These are phyloP conservation scores for Euphorbia tirucalli DNA, from an alignment of 345 rosid genomes.

Conservation along the genomic window DNA sequence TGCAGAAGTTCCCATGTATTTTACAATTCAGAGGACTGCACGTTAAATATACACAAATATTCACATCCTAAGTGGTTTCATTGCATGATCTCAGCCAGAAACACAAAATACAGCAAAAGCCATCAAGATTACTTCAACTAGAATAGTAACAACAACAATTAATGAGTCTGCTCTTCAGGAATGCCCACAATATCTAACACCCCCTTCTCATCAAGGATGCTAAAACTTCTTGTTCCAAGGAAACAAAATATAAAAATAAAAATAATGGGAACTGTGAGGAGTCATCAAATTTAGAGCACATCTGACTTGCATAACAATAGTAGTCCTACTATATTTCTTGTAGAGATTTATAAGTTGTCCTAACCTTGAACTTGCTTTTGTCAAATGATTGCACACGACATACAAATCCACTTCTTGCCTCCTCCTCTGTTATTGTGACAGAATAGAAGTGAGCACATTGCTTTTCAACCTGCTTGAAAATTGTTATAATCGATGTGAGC, in stretches of 20 bases:
- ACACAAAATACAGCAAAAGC: neutral
- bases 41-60: neutral
- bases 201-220: neutral
- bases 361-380: conserved; percentile 98
- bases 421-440: conserved; percentile 82
- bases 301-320: neutral
- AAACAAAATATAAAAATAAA: neutral
- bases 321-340: neutral
- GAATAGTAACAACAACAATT: neutral
- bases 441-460: conserved; percentile 98
- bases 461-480: conserved; percentile 80
- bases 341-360: conserved; percentile 9
- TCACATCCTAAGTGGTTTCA: neutral
- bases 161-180: neutral
- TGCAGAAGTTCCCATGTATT: neutral
- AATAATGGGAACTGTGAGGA: neutral
- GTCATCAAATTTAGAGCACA: neutral
- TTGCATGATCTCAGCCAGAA: neutral
- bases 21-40: neutral
- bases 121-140: neutral
- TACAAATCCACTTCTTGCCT: conserved; percentile 81
- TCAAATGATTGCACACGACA: conserved; percentile 90
- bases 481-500: conserved; percentile 25
- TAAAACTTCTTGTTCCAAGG: neutral
- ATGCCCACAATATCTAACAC: neutral